Evolutionary conservation across 1,139 yeast species (phyloP).

Genomic region (Groenewaldozyma auringiensis): DNA sequence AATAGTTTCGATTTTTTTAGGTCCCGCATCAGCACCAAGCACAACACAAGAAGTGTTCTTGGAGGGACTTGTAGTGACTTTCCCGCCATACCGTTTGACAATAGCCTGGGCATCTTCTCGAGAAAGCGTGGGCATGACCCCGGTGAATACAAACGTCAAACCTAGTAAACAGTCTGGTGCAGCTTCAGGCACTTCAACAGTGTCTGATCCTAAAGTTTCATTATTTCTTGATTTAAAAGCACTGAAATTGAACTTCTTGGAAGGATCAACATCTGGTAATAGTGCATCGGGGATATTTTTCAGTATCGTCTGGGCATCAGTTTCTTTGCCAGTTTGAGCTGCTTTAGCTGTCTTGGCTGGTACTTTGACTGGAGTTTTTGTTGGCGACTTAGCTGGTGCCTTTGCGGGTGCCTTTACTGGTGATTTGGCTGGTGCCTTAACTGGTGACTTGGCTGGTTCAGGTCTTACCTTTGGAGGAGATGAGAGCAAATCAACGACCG

Average conservation of each 20-base stretch:
- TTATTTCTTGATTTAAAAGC: conserved; percentile 43
- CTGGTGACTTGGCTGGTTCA: conserved; percentile 6
- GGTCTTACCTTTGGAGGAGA: not conserved
- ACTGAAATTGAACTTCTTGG: conserved; percentile 49
- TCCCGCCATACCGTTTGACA: conserved; percentile 89
- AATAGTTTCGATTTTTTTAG: conserved; percentile 82
- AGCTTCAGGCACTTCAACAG: conserved; percentile 58
- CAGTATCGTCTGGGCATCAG: conserved; percentile 46
- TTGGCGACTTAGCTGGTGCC: conserved; percentile 6
- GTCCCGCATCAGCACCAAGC: conserved; percentile 94
- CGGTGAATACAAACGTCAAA: conserved; percentile 87
- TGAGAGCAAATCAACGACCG: not conserved
- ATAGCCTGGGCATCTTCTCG: conserved; percentile 67
- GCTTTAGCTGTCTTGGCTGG: conserved; percentile 7
- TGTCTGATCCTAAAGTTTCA: conserved; percentile 5
- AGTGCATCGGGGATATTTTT: conserved; percentile 61
- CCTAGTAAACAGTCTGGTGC: conserved; percentile 79
- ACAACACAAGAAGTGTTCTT: conserved; percentile 84
- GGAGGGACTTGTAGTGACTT: conserved; percentile 79
- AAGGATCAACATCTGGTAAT: conserved; percentile 48
- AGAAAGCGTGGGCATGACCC: conserved; percentile 71
- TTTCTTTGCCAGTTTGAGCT: conserved; percentile 2
- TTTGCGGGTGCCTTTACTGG: conserved; percentile 5
- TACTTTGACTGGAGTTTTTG: conserved; percentile 10
- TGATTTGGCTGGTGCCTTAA: conserved; percentile 5